Evolutionary conservation across 306 rosid genomes (phyloP).

Genomic region (Boehmeria nivea): DNA sequence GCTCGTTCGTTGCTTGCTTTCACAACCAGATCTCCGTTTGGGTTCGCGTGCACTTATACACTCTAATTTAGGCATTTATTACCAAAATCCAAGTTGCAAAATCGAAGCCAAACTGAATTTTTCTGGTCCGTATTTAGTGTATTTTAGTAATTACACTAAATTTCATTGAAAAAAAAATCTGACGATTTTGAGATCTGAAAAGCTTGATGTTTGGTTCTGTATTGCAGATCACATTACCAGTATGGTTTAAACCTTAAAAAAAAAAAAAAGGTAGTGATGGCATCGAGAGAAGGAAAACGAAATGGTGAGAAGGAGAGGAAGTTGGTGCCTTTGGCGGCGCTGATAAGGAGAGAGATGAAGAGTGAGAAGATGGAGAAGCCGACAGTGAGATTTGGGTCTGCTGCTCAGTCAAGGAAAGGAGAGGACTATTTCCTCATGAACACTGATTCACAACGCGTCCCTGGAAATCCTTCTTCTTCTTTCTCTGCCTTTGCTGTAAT

Average conservation of each 20-base stretch:
- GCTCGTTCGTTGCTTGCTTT: no score
- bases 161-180: no score
- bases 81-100: no score
- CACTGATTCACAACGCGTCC: slow-evolving; percentile 75
- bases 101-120: no score
- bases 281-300: slow-evolving; percentile 62
- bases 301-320: slow-evolving; percentile 58
- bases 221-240: no score
- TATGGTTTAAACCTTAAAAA: slow-evolving; percentile 26
- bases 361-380: slow-evolving; percentile 94
- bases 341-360: slow-evolving; percentile 80
- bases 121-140: no score
- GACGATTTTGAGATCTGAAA: no score
- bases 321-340: slow-evolving; percentile 89
- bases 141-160: no score
- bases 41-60: no score
- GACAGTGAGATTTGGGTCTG: slow-evolving; percentile 64
- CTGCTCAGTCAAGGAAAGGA: slow-evolving; percentile 91
- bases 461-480: slow-evolving; percentile 68
- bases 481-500: slow-evolving; percentile 88
- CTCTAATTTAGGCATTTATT: no score
- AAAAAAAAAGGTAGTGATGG: slow-evolving; percentile 43
- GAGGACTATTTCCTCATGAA: slow-evolving; percentile 79
- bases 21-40: no score
- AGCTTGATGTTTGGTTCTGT: no score